Base-by-base conservation (phyloP, 2,329 filamentous ascomycete species). In the Ophiosphaerella herpotricha region DNA sequence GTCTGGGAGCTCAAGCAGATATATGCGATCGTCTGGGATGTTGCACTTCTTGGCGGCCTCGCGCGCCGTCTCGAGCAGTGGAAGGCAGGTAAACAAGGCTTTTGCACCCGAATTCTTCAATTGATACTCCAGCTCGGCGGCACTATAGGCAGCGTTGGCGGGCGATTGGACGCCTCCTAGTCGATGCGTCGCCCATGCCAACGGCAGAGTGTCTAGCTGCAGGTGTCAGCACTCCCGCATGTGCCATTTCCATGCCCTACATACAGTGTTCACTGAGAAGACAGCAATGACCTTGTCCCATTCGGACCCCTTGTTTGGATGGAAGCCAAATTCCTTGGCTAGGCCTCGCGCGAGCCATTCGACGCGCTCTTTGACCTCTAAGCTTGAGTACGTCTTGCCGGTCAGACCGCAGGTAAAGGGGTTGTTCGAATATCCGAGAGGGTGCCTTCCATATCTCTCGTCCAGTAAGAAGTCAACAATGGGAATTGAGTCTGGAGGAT, bases 201-300 rank as follows among this genome's bases (percentile, higher is more conserved):
- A 74, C 4, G 88, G 84, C 53, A 91, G 75, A 45, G 87, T 90
- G 72, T 94, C 89, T 55, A 94, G 85, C 83, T 90, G 45, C 36
- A 11, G 7, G 11, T 21, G 50, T 71, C 52, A 71, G 60, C 50
- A 37, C 18, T n/a, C 4, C 21, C 12, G 13, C 23, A 43, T 21
- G 5, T 26, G 6, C 8, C 13, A 12, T 9, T 11, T 26, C 21
- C 8, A 13, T 16, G 34, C 9, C 13, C 18, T n/a, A 43, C 81
- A 52, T 73, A 90, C 88, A 26, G 89, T 90, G 68, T 95, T 95
- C 51, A 91, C 74, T n/a, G 87, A 86, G 74, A 90, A 95, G 24
- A 92, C 77, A 4, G 80, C 87, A 40, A 90, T 77, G 21, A 92
- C 88, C 71, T 91, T 91, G 64, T 94, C 89, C 87, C 87, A 94